Evolutionary conservation across 169 alveolate genomes (phyloP), one percentile per base, ranked within the genome.

Genomic region (Eimeria praecox): DNA sequence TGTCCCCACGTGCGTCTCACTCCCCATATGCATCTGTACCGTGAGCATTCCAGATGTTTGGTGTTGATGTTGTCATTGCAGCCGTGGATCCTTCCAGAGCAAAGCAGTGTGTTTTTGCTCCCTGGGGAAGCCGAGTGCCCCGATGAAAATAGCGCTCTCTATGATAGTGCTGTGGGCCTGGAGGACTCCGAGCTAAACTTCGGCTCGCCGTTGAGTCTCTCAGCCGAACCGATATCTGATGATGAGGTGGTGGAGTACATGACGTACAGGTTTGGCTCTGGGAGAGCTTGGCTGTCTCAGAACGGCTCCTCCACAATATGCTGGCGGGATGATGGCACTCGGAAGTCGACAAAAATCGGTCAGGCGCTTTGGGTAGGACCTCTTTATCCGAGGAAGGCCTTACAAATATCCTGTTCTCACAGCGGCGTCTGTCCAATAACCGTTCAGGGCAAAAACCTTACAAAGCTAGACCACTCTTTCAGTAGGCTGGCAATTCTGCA

Each of bases 301-400:
- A 62, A 73, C 33, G 89, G 92, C 35, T 38, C 77, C 42, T 93
- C 90, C 56, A 42, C 89, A 33, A 62, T 93, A 46, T 93, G 96
- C 87, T 93, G 83, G 86, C 35, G 75, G 38, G 94, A 73, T 40
- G 85, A 42, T 56, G 64, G 40, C 20, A 66, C 83, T 1, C 78
- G 73, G 16, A 9, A 42, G 66, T 86, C 64, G 52, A 78, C 16
- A 24, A 33, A 44, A 30, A 52, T 88, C 22, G 44, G 80, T 8
- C 24, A 33, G 24, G 95, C 87, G 33, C 66, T 93, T 46, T 93
- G 96, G 96, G 38, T 73, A 38, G 96, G 96, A 4, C 96, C 96
- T 40, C 94, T 56, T 40, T 44, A 27, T 35, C 4, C 20, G 16
- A 38, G 24, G 14, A 38, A 88, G 49, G 78, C 82, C 56, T 2